phyloP scores from a whole-genome alignment of 768 basidiomycete species.

The Serpula lacrymans region DNA sequence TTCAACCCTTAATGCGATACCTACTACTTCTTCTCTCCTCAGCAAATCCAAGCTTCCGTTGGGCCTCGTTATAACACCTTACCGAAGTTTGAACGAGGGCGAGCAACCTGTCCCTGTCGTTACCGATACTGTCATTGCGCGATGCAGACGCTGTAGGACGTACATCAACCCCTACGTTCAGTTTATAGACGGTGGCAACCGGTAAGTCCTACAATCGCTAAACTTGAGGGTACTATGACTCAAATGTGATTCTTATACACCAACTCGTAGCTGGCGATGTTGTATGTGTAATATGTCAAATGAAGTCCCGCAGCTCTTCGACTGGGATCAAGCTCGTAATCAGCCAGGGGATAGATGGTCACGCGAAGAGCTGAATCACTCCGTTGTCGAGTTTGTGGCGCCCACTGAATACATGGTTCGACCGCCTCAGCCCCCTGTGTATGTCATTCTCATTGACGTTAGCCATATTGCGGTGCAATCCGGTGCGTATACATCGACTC shows the following conservation, averaged over 20 bases:
- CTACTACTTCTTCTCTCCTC: conserved; percentile 82
- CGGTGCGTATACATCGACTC: conserved; percentile 44
- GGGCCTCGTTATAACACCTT: conserved; percentile 85
- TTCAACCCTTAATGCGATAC: conserved; percentile 87
- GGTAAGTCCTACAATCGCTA: conserved; percentile 40
- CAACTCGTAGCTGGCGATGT: conserved; percentile 81
- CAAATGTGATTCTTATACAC: conserved; percentile 8
- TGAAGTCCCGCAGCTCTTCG: conserved; percentile 96
- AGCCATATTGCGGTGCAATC: conserved; percentile 90
- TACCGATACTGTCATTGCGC: conserved; percentile 91
- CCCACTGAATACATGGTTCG: conserved; percentile 99
- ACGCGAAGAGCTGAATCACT: conserved; percentile 88
- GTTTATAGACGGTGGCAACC: conserved; percentile 96
- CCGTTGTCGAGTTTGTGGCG: conserved; percentile 95
- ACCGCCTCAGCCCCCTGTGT: conserved; percentile 95
- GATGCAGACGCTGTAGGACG: conserved; percentile 91
- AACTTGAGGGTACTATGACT: neutral
- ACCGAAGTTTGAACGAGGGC: conserved; percentile 80
- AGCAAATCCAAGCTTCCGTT: conserved; percentile 90
- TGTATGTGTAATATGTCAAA: conserved; percentile 99
- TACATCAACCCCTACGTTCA: conserved; percentile 98
- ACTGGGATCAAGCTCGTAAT: conserved; percentile 94
- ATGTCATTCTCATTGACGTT: conserved; percentile 96
- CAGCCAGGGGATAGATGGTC: conserved; percentile 95
- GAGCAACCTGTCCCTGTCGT: conserved; percentile 86